Evolutionary conservation across 2,329 filamentous ascomycete species (phyloP).

Genomic region (Fusarium xyrophilum): DNA sequence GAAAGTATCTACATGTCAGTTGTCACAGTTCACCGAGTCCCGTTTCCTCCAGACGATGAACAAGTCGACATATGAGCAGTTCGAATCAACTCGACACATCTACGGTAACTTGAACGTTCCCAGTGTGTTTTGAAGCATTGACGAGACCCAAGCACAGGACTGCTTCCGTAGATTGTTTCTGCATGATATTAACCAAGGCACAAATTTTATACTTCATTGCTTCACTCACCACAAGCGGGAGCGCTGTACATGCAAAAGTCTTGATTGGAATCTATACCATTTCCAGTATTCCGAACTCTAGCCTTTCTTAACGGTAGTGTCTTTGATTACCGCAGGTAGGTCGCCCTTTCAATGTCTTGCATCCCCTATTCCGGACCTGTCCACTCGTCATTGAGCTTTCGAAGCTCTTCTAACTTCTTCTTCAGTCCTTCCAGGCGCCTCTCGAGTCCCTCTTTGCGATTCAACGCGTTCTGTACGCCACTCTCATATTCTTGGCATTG

Average conservation of each 20-base stretch:
- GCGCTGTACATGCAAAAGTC: rapidly evolving
- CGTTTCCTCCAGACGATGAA: rapidly evolving
- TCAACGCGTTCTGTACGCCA: too few species aligned
- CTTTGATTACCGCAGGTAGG: too few species aligned
- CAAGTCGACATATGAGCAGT: background rate
- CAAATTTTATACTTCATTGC: rapidly evolving
- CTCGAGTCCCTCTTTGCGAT: too few species aligned
- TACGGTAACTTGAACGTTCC: rapidly evolving
- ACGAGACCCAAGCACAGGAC: rapidly evolving
- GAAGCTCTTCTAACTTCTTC: too few species aligned
- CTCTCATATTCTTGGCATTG: too few species aligned
- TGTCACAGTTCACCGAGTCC: rapidly evolving
- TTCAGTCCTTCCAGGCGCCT: too few species aligned
- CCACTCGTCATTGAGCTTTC: too few species aligned
- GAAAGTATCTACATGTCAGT: too few species aligned
- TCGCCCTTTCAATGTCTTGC: too few species aligned
- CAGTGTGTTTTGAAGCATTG: rapidly evolving
- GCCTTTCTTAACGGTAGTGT: too few species aligned
- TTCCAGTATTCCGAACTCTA: rapidly evolving
- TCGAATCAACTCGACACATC: rapidly evolving
- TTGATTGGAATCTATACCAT: rapidly evolving
- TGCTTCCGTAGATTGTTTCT: rapidly evolving
- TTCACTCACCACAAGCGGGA: rapidly evolving
- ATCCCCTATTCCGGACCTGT: too few species aligned
- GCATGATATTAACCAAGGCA: rapidly evolving